Conservation (phyloP, 345 rosid genomes). For the Geranium rotundifolium region DNA sequence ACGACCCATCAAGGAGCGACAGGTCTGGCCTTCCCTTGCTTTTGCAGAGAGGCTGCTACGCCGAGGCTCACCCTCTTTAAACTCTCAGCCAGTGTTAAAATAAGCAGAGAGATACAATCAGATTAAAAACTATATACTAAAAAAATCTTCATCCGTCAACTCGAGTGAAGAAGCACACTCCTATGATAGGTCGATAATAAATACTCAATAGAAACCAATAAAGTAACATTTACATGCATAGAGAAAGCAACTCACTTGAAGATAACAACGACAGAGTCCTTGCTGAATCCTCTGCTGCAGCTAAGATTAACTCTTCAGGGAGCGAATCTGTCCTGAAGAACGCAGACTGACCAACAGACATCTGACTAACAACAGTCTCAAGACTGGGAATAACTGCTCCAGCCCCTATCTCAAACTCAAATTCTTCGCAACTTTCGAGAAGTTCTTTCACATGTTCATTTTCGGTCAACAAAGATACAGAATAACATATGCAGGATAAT, state of each 20-base stretch:
- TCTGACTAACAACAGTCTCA: constrained; percentile 55
- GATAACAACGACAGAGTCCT: constrained; percentile 30
- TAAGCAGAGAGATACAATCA: no score
- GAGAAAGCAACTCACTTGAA: constrained; percentile 34
- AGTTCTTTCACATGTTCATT: constrained; percentile 41
- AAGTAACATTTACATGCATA: no score
- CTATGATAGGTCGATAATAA: no score
- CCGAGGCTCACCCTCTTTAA: no score
- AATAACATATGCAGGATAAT: constrained; percentile 47
- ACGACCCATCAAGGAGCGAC: no score
- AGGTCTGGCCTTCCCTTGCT: no score
- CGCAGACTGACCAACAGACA: constrained; percentile 83
- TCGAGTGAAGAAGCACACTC: no score
- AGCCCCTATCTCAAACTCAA: constrained; percentile 86
- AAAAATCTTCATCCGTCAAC: no score
- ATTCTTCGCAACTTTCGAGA: constrained; percentile 68
- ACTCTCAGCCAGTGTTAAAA: no score
- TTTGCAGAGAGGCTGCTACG: no score
- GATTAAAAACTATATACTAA: no score
- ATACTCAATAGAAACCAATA: no score
- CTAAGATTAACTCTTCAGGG: constrained; percentile 44
- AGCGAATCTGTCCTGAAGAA: constrained; percentile 30
- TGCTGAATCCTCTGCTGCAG: constrained; percentile 42
- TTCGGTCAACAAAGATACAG: constrained; percentile 40
- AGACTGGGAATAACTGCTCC: constrained; percentile 52